Conservation (phyloP, 2,329 filamentous ascomycete species). For the Seiridium unicorne region DNA sequence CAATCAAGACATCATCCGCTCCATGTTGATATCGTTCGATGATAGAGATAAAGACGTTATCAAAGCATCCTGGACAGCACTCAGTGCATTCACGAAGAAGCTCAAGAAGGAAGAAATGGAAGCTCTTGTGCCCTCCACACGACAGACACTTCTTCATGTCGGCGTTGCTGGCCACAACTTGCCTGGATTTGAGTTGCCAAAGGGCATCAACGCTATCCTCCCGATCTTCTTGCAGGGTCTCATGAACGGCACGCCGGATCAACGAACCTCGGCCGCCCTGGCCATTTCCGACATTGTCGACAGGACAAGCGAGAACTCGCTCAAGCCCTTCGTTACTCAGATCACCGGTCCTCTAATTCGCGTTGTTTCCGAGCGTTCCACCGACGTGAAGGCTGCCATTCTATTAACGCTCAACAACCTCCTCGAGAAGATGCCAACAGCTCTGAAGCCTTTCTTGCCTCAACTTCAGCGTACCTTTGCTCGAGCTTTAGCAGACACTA, state of each 20-base stretch:
- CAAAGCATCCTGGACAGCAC: conserved; percentile 83
- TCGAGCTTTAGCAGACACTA: conserved; percentile 88
- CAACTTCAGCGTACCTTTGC: conserved; percentile 97
- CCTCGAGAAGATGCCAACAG: conserved; percentile 92
- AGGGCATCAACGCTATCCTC: conserved; percentile 93
- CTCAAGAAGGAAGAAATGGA: conserved; percentile 99
- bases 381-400: conserved; percentile 94
- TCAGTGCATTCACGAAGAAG: conserved; percentile 83
- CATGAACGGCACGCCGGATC: conserved; percentile 93
- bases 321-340: conserved; percentile 95
- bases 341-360: conserved; percentile 97
- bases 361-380: conserved; percentile 93
- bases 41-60: conserved; percentile 82
- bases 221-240: conserved; percentile 97
- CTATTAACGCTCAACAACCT: conserved; percentile 91
- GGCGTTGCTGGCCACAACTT: conserved; percentile 83
- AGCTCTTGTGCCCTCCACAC: conserved; percentile 78
- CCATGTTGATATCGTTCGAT: conserved; percentile 87
- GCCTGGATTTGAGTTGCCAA: conserved; percentile 86
- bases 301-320: conserved; percentile 79
- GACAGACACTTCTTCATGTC: conserved; percentile 82
- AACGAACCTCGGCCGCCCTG: conserved; percentile 86
- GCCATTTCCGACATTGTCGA: conserved; percentile 96
- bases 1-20: conserved; percentile 91
- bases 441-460: conserved; percentile 94